Base-by-base conservation (phyloP, 495 filamentous ascomycete genomes). In the Aspergillus egyptiacus region DNA sequence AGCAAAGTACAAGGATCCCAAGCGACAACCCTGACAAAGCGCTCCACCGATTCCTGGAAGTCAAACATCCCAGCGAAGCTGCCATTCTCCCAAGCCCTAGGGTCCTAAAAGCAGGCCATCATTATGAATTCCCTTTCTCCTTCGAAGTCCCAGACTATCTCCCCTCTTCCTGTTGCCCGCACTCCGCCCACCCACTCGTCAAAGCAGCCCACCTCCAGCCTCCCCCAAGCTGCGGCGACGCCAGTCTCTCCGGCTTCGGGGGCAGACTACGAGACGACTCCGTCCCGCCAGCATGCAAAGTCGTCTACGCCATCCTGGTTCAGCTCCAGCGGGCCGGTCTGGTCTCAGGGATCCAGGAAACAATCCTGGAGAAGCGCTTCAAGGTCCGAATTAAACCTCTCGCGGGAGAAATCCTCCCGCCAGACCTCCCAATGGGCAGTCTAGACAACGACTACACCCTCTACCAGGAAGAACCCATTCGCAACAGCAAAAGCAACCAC, bases 61-160 rank as follows among this genome's bases (percentile, higher is more conserved):
- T 89, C 55, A 63, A 60, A 18, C 85, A 87, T 71, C 83, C 83
- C 2, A 72, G 85, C 5, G 61, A 74, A 23, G 73, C 83, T 22
- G 65, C 77, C 11, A 57, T 67, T 1, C 79, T 86, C 39, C 87
- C 86, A 6, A 62, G 72, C 10, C 75, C 78, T 13, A 63, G 79
- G 2, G 62, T 83, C 23, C 67, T 83, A n/a, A 71, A 80, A 55
- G 71, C 75, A 1, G 81, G 76, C 3, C 62, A 61, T 39, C 76
- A 65, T 18, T 82, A 83, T 62, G 76, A 63, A 8, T 75, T 89
- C 44, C 80, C 81, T 2, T 91, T 89, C 66, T 75, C 76, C 49
- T 91, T 91, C 56, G 77, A 82, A n/a, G 76, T 90, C 20, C 84
- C 86, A 0, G 68, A 71, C 35, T 78, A 81, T 10, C 72, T 89